Base-by-base conservation (phyloP, 805 yeast species). In the Debaryomyces hansenii region DNA sequence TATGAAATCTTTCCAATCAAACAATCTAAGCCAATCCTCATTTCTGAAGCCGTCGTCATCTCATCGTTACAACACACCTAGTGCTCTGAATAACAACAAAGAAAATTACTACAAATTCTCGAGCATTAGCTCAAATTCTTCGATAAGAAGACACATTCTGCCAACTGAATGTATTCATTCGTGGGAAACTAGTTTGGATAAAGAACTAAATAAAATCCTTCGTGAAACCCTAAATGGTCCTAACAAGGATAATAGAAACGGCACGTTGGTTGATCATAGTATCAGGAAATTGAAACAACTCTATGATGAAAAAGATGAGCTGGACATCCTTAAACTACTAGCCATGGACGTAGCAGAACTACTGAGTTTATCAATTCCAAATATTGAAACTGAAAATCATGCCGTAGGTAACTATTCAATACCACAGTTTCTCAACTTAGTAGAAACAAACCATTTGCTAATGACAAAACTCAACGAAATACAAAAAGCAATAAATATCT, bases 161-260 rank as follows among this genome's bases (percentile, higher is more conserved):
- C 12, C 20, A 7, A 32, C 20, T 10, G 20, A 15, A 11, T n/a
- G 31, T 16, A 24, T 39, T 14, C 2, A 15, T 7, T 4, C 10
- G 11, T 21, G 21, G 28, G 42, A 39, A 12, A 14, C 11, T 18
- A 28, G 31, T 20, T 40, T 49, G 15, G 44, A 41, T 31, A 20
- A 32, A 14, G 48, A 45, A 37, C 41, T 45, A 7, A 40, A 45
- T 31, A 45, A 37, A 10, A 45, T 45, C 6, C 20, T 45, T 29
- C 31, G 36, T 27, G 48, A 45, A 18, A 40, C 42, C 14, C 16
- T 45, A 16, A 29, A 28, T 9, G 10, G 18, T 4, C 32, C 41
- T 3, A 39, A n/a, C 20, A 39, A 28, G 20, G 42, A 39, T 3
- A 39, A 39, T 29, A 24, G 31, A 12, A 32, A 10, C 9, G 4